Evolutionary conservation across 495 filamentous ascomycete species (phyloP).

Genomic region (Lasiosphaeria ovina): DNA sequence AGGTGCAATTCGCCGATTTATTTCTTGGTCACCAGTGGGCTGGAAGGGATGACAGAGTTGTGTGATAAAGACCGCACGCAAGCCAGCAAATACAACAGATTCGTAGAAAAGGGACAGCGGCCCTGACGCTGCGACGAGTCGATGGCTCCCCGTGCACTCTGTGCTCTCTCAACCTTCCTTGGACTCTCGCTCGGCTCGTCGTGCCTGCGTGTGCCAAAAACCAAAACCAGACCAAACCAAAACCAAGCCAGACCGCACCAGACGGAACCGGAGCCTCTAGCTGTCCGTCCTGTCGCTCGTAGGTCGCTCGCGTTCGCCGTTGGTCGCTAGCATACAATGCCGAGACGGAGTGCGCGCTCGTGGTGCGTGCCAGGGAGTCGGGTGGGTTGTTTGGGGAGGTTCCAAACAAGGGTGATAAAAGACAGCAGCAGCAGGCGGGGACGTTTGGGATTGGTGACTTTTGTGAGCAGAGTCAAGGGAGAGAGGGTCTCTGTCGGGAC

Average conservation of each 20-base stretch:
- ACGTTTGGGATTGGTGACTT: constrained; percentile 15
- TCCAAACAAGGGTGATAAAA: constrained; percentile 10
- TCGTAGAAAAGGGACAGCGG: background rate
- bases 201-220: background rate
- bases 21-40: constrained; percentile 22
- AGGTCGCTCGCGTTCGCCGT: background rate
- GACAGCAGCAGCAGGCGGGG: constrained; percentile 10
- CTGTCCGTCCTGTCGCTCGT: background rate
- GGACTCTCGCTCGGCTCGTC: background rate
- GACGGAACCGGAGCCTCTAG: background rate
- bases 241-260: background rate
- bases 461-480: constrained; percentile 7
- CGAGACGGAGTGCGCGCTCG: background rate
- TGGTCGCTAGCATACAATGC: background rate
- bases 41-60: constrained; percentile 11
- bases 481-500: constrained; percentile 10
- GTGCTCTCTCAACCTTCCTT: background rate
- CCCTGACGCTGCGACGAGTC: background rate
- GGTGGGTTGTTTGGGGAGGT: constrained; percentile 3
- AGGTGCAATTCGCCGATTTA: constrained; percentile 34
- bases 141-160: background rate
- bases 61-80: constrained; percentile 3
- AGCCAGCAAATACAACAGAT: background rate
- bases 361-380: constrained; percentile 9
- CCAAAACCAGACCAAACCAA: too few relatives aligned